Percentiles rank a stretch among this genome's conserved stretches.
Evolutionary conservation across 1,139 yeast species (phyloP).

Genomic region (Saccharomycopsis hybrid): DNA sequence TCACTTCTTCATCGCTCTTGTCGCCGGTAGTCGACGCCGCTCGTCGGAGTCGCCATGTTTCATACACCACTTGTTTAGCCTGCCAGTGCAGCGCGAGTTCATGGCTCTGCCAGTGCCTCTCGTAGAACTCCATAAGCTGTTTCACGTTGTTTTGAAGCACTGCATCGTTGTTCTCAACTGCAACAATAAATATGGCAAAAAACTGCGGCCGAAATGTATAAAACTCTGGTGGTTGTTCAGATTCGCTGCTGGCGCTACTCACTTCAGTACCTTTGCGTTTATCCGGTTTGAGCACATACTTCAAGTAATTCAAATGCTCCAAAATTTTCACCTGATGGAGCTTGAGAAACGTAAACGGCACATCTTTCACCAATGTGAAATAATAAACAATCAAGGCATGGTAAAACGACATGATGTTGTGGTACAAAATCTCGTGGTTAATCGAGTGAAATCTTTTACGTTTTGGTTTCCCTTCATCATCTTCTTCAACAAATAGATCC

Average conservation of each 20-base stretch:
- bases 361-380: constrained; percentile 40
- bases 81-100: constrained; percentile 7
- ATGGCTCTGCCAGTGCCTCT: background rate
- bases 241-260: background rate
- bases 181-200: constrained; percentile 8
- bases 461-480: background rate
- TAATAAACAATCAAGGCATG: constrained; percentile 49
- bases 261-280: background rate
- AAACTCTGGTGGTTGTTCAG: background rate
- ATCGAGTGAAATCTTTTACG: constrained; percentile 35
- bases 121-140: constrained; percentile 9
- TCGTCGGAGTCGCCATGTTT: constrained; percentile 14
- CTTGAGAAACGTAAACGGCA: constrained; percentile 10
- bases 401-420: constrained; percentile 55
- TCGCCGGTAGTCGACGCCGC: background rate
- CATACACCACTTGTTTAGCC: constrained; percentile 14
- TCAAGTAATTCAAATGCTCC: constrained; percentile 8
- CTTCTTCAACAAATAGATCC: constrained; percentile 34
- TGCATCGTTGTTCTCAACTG: constrained; percentile 1
- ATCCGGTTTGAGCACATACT: constrained; percentile 3
- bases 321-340: constrained; percentile 6
- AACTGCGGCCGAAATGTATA: constrained; percentile 11
- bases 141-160: constrained; percentile 2
- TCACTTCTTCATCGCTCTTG: constrained; percentile 6
- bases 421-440: constrained; percentile 55